These are phyloP conservation scores for Solioccasus polychromus DNA, from an alignment of 768 basidiomycete genomes.

Conservation along the genomic window DNA sequence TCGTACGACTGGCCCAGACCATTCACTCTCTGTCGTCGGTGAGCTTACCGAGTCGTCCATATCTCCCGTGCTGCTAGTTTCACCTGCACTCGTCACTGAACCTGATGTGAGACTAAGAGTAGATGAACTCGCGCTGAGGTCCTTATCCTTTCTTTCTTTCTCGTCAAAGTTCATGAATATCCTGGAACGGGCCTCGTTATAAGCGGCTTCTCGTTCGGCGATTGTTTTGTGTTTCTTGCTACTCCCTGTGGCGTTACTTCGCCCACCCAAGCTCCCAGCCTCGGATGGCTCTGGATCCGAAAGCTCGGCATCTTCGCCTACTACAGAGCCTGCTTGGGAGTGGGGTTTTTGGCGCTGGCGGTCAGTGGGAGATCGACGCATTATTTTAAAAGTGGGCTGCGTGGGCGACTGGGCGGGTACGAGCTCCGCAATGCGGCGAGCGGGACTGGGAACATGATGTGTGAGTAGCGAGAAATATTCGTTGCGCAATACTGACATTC, in stretches of 20 bases:
- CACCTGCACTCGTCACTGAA: constrained; percentile 56
- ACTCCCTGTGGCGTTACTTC: constrained; percentile 60
- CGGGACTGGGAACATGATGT: constrained; percentile 47
- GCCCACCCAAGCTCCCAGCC: constrained; percentile 69
- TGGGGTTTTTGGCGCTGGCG: constrained; percentile 53
- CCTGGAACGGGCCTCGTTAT: constrained; percentile 79
- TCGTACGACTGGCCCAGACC: constrained; percentile 57
- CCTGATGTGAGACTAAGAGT: constrained; percentile 68
- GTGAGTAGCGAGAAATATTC: constrained; percentile 9
- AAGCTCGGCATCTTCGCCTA: constrained; percentile 71
- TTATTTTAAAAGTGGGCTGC: constrained; percentile 85
- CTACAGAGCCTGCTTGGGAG: constrained; percentile 71
- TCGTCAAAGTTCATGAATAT: constrained; percentile 86
- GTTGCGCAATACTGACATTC: constrained; percentile 55
- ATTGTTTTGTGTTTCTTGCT: constrained; percentile 75
- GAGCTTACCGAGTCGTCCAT: constrained; percentile 68
- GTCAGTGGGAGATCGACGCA: constrained; percentile 63
- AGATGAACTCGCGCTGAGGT: constrained; percentile 75
- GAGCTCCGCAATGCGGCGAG: constrained; percentile 67
- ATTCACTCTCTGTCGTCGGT: constrained; percentile 79
- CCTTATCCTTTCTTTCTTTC: constrained; percentile 63
- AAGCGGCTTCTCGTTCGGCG: constrained; percentile 86
- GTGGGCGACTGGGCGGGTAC: constrained; percentile 69
- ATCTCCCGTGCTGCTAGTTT: constrained; percentile 61
- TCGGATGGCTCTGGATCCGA: constrained; percentile 82